Conservation (phyloP, 192 early-diverging fungal species). For the Coemansia sp. region DNA sequence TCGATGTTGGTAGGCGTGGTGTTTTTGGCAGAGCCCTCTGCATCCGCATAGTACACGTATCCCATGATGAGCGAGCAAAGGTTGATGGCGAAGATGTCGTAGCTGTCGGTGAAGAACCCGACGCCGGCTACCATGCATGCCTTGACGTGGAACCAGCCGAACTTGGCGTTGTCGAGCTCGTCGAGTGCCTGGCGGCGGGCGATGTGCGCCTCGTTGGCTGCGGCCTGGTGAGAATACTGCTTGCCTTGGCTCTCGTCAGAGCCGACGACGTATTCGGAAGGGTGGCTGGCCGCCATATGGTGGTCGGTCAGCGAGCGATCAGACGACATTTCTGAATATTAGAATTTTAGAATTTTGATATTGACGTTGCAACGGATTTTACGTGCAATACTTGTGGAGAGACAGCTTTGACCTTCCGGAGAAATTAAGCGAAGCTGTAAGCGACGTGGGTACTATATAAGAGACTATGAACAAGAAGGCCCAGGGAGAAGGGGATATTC, state of each 20-base stretch:
- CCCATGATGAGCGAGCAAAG: conserved; percentile 82
- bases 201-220: conserved; percentile 10
- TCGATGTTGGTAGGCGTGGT: conserved; percentile 69
- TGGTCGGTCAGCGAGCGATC: conserved; percentile 13
- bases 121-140: conserved; percentile 70
- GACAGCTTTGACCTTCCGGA: neutral
- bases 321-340: conserved; percentile 16
- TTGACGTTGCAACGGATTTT: neutral
- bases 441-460: neutral
- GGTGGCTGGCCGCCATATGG: neutral
- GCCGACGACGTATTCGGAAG: conserved; percentile 1
- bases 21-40: conserved; percentile 23
- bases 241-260: conserved; percentile 5
- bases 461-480: neutral
- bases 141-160: conserved; percentile 72
- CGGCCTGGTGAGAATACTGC: neutral
- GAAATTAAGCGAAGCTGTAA: neutral
- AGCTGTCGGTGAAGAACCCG: conserved; percentile 77
- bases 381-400: neutral
- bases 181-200: conserved; percentile 34
- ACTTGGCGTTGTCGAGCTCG: conserved; percentile 67
- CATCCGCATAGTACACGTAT: conserved; percentile 60
- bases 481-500: neutral
- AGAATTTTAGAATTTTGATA: neutral
- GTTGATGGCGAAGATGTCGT: conserved; percentile 90